Evolutionary conservation across 495 filamentous ascomycete species (phyloP).

Genomic region (Viridothelium virens): DNA sequence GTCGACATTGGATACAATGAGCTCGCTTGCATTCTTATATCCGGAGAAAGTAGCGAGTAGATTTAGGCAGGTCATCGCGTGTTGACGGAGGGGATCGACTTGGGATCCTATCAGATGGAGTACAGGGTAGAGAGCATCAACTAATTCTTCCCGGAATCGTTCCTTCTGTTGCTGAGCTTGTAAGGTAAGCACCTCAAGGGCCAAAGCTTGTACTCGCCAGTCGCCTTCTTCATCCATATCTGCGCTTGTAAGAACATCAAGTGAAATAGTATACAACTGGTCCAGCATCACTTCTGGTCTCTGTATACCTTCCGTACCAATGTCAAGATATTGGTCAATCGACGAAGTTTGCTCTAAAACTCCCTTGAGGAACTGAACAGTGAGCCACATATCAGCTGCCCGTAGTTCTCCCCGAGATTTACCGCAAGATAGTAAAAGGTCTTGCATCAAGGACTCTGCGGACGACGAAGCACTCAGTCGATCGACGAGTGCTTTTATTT

Average conservation of each 20-base stretch:
- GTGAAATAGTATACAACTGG: slow-evolving; percentile 71
- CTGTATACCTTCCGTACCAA: slow-evolving; percentile 35
- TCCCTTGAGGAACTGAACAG: slow-evolving; percentile 59
- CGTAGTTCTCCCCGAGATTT: slow-evolving; percentile 23
- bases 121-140: slow-evolving; percentile 86
- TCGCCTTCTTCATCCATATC: slow-evolving; percentile 47
- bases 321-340: slow-evolving; percentile 59
- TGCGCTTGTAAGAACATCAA: slow-evolving; percentile 51
- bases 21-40: slow-evolving; percentile 63
- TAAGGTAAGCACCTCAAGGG: slow-evolving; percentile 34
- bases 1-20: slow-evolving; percentile 89
- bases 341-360: slow-evolving; percentile 30
- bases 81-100: slow-evolving; percentile 58
- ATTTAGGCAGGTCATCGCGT: slow-evolving; percentile 79
- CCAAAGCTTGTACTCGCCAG: slow-evolving; percentile 49
- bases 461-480: slow-evolving; percentile 21
- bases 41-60: slow-evolving; percentile 65
- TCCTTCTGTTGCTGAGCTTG: slow-evolving; percentile 37
- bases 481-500: slow-evolving; percentile 25
- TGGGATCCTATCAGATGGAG: slow-evolving; percentile 75
- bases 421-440: slow-evolving; percentile 24
- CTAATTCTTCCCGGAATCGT: slow-evolving; percentile 74
- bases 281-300: slow-evolving; percentile 54
- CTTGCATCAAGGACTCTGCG: slow-evolving; percentile 22
- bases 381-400: slow-evolving; percentile 74